These are phyloP conservation scores for Eleusine coracana DNA, from an alignment of 176 grass and related monocot species.

Conservation along the genomic window DNA sequence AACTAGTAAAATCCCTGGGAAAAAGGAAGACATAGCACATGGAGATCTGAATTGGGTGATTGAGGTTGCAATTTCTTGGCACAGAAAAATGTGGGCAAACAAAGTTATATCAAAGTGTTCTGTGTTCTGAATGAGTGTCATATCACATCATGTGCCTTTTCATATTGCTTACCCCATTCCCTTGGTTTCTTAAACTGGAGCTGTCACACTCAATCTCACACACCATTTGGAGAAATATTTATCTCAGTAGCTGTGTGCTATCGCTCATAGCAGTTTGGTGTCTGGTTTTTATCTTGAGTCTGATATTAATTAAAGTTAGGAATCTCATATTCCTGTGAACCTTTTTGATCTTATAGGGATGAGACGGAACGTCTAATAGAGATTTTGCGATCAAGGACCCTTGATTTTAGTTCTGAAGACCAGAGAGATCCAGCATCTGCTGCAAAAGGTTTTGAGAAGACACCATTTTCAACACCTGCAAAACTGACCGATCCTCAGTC, in stretches of 20 bases:
- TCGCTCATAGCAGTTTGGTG: conserved; percentile 8
- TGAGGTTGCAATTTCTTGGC: not conserved
- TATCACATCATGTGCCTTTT: not conserved
- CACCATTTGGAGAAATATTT: not conserved
- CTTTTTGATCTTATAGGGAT: conserved; percentile 51
- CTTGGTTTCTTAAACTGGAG: conserved; percentile 17
- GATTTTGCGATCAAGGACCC: conserved; percentile 54
- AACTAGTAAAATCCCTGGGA: not conserved
- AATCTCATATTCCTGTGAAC: conserved; percentile 18
- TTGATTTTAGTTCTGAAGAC: conserved; percentile 39
- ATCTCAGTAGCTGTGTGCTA: not conserved
- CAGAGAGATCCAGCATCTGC: conserved; percentile 23
- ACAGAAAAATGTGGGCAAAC: not conserved
- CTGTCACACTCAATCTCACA: not conserved
- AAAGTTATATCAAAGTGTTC: not conserved
- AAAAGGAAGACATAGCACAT: not conserved
- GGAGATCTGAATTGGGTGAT: not conserved
- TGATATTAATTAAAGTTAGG: conserved; percentile 24
- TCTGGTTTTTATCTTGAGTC: conserved; percentile 1
- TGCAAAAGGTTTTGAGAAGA: conserved; percentile 41
- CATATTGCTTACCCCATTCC: not conserved
- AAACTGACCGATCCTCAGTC: conserved; percentile 13
- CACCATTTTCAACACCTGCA: conserved; percentile 31
- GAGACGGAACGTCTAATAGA: conserved; percentile 49
- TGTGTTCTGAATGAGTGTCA: not conserved